Percentiles rank a stretch among this genome's conserved stretches.
These are phyloP conservation scores for Acer yangbiense DNA, from an alignment of 345 rosid genomes.

Conservation along the genomic window DNA sequence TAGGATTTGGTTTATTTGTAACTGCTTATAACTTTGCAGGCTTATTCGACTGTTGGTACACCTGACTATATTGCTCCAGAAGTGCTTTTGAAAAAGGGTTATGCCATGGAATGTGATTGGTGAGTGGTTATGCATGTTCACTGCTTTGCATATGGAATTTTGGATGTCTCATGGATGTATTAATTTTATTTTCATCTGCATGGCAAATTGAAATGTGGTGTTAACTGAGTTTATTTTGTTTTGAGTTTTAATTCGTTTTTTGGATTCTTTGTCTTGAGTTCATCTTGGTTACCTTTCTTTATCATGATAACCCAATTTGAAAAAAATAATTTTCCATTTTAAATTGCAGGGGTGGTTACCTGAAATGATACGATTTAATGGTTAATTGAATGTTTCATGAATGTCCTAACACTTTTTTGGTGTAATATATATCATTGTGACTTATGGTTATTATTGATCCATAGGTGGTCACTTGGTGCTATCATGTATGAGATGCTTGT, in stretches of 20 bases:
- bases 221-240: not conserved
- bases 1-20: constrained; percentile 17
- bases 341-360: not conserved
- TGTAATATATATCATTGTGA: constrained; percentile 10
- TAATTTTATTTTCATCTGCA: constrained; percentile 5
- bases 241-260: not conserved
- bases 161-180: constrained; percentile 7
- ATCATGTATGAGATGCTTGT: constrained; percentile 97
- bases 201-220: not conserved
- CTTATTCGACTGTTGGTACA: constrained; percentile 97
- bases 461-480: constrained; percentile 99
- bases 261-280: not conserved
- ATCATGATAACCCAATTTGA: not conserved
- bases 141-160: not conserved
- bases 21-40: constrained; percentile 55
- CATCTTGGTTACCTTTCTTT: not conserved
- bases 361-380: not conserved
- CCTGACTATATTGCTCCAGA: constrained; percentile 99
- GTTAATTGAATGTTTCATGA: constrained; percentile 12
- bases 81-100: constrained; percentile 93
- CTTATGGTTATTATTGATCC: constrained; percentile 30
- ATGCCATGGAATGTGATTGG: constrained; percentile 99
- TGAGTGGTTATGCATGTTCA: constrained; percentile 35
- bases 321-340: not conserved
- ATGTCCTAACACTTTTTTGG: constrained; percentile 14